Percentiles rank a stretch among this genome's conserved stretches.
phyloP scores from a whole-genome alignment of 176 grass and related monocot species.

The Thalia dealbata region DNA sequence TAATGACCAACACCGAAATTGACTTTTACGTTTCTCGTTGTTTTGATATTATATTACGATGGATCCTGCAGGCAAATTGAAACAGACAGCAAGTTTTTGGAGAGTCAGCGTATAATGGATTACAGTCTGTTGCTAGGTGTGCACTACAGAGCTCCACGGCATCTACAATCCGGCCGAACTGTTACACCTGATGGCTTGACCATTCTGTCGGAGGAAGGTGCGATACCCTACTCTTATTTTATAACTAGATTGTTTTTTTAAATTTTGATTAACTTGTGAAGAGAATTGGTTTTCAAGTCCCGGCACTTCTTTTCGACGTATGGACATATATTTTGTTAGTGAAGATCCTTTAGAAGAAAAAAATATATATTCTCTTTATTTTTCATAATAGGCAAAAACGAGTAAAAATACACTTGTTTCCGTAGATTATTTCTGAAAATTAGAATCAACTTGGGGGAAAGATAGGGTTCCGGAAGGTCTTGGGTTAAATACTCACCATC shows the following conservation, averaged over 20 bases:
- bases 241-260: background rate
- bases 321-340: too few species aligned
- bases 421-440: too few species aligned
- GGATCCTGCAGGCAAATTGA: slow-evolving; percentile 63
- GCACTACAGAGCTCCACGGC: slow-evolving; percentile 88
- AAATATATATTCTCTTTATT: too few species aligned
- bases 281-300: background rate
- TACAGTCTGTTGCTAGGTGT: slow-evolving; percentile 94
- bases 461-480: too few species aligned
- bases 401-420: too few species aligned
- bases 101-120: slow-evolving; percentile 86
- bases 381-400: too few species aligned
- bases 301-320: background rate
- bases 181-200: slow-evolving; percentile 50
- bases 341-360: too few species aligned
- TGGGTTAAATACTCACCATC: too few species aligned
- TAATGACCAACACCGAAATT: background rate
- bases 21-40: too few species aligned
- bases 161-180: slow-evolving; percentile 42
- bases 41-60: background rate
- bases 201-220: slow-evolving; percentile 78
- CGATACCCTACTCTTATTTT: background rate
- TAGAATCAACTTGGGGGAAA: too few species aligned
- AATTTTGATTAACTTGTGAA: background rate
- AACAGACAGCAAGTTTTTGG: slow-evolving; percentile 77